Percentiles rank a stretch among this genome's conserved stretches.
These are phyloP conservation scores for Leishmania amazonensis DNA, from an alignment of 208 protist genomes.

Conservation along the genomic window DNA sequence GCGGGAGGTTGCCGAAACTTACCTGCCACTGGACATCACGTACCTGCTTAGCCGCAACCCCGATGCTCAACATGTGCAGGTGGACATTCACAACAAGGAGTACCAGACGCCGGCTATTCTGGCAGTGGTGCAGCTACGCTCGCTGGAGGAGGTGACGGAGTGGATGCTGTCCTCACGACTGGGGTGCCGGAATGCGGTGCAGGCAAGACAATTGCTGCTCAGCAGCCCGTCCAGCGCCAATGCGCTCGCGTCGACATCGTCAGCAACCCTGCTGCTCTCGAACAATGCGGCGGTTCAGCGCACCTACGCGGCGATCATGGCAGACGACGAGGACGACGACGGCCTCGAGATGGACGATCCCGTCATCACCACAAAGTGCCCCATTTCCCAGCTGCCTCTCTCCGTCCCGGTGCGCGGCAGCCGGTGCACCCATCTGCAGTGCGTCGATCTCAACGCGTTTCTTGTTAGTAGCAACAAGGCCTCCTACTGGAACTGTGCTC, in stretches of 20 bases:
- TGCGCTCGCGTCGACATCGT: not conserved
- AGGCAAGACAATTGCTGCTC: slow-evolving; percentile 25
- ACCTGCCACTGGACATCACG: slow-evolving; percentile 80
- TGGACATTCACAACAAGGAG: slow-evolving; percentile 72
- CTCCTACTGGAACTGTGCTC: slow-evolving; percentile 87
- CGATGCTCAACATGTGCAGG: slow-evolving; percentile 47
- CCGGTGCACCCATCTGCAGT: slow-evolving; percentile 77
- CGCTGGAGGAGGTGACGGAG: slow-evolving; percentile 64
- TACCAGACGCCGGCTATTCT: slow-evolving; percentile 57
- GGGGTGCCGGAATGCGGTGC: slow-evolving; percentile 3
- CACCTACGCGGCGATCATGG: slow-evolving; percentile 23
- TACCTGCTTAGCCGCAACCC: slow-evolving; percentile 48
- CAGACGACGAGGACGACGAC: slow-evolving; percentile 62
- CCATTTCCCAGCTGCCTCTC: slow-evolving; percentile 76
- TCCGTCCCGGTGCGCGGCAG: slow-evolving; percentile 66
- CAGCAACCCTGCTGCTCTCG: not conserved
- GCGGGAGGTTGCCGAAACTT: slow-evolving; percentile 66
- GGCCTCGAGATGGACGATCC: slow-evolving; percentile 64
- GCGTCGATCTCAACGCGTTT: slow-evolving; percentile 70
- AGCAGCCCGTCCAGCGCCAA: not conserved
- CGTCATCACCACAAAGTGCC: slow-evolving; percentile 75
- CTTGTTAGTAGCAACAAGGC: slow-evolving; percentile 66
- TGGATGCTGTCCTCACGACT: slow-evolving; percentile 33
- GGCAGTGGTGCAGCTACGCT: slow-evolving; percentile 49
- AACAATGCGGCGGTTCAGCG: slow-evolving; percentile 10